A percentile compares a stretch with the other conserved stretches of the same genome.
phyloP scores from a whole-genome alignment of 805 yeast genomes.

The Ogataea paraovalis region DNA sequence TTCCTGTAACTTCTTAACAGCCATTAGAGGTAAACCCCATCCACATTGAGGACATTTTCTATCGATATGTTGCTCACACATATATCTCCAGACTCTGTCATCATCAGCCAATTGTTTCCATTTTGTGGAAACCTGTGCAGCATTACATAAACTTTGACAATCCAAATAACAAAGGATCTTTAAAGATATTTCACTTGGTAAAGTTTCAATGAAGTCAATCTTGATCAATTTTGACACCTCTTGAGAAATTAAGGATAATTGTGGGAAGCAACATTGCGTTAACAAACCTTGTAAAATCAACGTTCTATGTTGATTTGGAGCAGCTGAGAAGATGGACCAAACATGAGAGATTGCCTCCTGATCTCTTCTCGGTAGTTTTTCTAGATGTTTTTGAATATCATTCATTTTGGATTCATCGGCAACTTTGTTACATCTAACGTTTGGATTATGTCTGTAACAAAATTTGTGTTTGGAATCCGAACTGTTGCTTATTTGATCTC shows the following conservation, averaged over 20 bases:
- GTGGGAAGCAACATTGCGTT: constrained; percentile 93
- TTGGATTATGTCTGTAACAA: constrained; percentile 94
- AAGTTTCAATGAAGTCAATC: constrained; percentile 80
- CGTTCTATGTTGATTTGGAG: constrained; percentile 64
- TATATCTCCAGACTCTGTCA: constrained; percentile 95
- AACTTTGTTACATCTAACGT: constrained; percentile 64
- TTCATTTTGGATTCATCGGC: constrained; percentile 63
- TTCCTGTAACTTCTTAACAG: constrained; percentile 58
- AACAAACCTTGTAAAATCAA: constrained; percentile 79
- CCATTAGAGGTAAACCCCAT: constrained; percentile 96
- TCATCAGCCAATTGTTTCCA: constrained; percentile 94
- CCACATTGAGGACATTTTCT: constrained; percentile 97
- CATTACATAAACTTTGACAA: constrained; percentile 88
- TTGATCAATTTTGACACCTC: constrained; percentile 76
- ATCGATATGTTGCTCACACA: constrained; percentile 98
- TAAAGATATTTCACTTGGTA: constrained; percentile 82
- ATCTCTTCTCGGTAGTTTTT: constrained; percentile 61
- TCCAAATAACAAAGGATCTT: constrained; percentile 86
- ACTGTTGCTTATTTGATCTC: constrained; percentile 39
- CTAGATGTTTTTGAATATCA: constrained; percentile 55
- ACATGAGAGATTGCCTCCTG: constrained; percentile 75
- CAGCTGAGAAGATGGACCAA: constrained; percentile 79
- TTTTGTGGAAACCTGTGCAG: constrained; percentile 83
- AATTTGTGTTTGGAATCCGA: constrained; percentile 58
- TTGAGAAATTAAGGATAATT: constrained; percentile 77